Base-by-base conservation (phyloP, 1,139 yeast genomes). In the Scheffersomyces illinoinensis region DNA sequence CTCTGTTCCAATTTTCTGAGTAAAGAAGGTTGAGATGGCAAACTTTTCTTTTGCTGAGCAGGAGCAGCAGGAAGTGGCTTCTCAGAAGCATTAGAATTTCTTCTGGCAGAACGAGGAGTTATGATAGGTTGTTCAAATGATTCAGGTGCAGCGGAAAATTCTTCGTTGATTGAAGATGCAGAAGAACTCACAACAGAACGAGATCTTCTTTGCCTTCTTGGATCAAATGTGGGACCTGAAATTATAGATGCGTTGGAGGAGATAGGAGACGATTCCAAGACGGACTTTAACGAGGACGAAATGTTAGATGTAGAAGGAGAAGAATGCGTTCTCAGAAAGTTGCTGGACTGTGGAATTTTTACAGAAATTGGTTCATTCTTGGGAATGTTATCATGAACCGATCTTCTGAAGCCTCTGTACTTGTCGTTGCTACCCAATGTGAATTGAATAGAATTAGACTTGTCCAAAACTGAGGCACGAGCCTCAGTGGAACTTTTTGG, bases 391-490 rank as follows among this genome's bases (percentile, higher is more conserved):
- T 68, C 64, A 49, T 70, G 69, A 6, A 71, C 70, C 57, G 75
- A 73, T 71, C 84, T 76, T 73, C 85, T 78, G 68, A 81, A 81
- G 0, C 84, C 84, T 61, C 69, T 74, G 66, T 81, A 81, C 62
- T 78, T 81, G 47, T 75, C 78, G 62, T 77, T 77, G 21, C 71
- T 66, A 51, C 58, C 71, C 68, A 65, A 73, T 62, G 61, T 68
- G 55, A 71, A 64, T 48, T 62, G 62, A 54, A 69, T 65, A 18
- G 67, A 61, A 47, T 54, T 65, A 60, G 62, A 58, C 59, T 54
- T 60, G 61, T 57, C 66, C 62, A 56, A 59, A 48, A 58, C 58
- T 17, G 63, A 43, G n/a, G 55, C 24, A 20, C 58, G 55, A 8
- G 54, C 58, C 20, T 58, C 59, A 39, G 56, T 53, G 8, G 67